phyloP scores from a whole-genome alignment of 2,329 filamentous ascomycete species.

The Bipolaris oryzae region DNA sequence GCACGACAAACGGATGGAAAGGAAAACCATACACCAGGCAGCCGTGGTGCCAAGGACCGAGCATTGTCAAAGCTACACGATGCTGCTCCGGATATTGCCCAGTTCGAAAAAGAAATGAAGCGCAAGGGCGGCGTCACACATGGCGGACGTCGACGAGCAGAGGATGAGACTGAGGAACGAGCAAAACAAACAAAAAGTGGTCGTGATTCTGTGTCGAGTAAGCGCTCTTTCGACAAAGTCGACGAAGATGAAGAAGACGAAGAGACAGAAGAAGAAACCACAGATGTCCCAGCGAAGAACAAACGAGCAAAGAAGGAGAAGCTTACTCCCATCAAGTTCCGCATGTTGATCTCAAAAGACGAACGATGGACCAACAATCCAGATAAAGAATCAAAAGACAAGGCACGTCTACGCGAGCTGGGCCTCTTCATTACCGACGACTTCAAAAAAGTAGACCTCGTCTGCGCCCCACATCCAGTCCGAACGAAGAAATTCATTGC shows the following conservation, averaged over 20 bases:
- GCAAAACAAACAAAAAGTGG: constrained; percentile 33
- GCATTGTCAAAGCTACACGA: constrained; percentile 78
- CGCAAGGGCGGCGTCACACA: constrained; percentile 71
- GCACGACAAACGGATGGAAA: constrained; percentile 60
- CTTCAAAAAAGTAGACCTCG: constrained; percentile 76
- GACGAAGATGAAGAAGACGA: constrained; percentile 50
- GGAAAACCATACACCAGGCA: constrained; percentile 84
- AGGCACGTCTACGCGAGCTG: constrained; percentile 78
- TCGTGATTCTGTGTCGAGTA: constrained; percentile 51
- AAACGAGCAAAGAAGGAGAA: constrained; percentile 60
- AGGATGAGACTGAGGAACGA: constrained; percentile 47
- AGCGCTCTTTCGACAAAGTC: constrained; percentile 54
- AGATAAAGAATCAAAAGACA: constrained; percentile 78
- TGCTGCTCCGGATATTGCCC: constrained; percentile 80
- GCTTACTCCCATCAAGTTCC: constrained; percentile 70
- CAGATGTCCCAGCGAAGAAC: constrained; percentile 63
- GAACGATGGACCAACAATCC: constrained; percentile 77
- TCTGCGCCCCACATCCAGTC: constrained; percentile 84
- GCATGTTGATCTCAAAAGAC: constrained; percentile 83
- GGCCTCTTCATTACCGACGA: constrained; percentile 83
- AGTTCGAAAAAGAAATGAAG: constrained; percentile 95
- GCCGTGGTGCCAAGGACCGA: constrained; percentile 85
- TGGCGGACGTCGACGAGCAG: constrained; percentile 52
- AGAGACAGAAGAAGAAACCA: constrained; percentile 52
- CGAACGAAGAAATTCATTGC: constrained; percentile 94